These are phyloP conservation scores for Tranzscheliella williamsii DNA, from an alignment of 1,284 basidiomycete genomes.

Conservation along the genomic window DNA sequence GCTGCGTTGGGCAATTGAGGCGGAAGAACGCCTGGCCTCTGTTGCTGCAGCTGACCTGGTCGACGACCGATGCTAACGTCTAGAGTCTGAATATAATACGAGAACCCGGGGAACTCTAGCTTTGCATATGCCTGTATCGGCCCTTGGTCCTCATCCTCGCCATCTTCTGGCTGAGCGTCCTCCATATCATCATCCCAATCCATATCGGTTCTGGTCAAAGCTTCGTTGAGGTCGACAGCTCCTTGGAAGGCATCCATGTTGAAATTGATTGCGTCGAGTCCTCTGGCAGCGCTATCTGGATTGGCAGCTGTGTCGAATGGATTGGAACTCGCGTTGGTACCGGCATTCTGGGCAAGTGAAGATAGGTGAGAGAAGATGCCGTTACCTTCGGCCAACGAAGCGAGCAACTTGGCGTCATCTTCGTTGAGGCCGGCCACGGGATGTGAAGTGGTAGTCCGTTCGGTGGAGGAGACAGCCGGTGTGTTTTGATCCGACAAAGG, in stretches of 20 bases:
- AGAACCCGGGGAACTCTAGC: conserved; percentile 86
- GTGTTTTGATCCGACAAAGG: too few species aligned
- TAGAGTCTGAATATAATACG: conserved; percentile 81
- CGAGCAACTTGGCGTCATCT: conserved; percentile 45
- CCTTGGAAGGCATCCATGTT: conserved; percentile 14
- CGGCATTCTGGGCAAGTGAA: background rate
- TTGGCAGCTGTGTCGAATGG: background rate
- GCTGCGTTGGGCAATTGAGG: conserved; percentile 37
- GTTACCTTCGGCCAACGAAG: conserved; percentile 36
- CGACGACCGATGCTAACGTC: conserved; percentile 72
- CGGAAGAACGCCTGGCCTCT: conserved; percentile 12
- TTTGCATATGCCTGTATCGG: conserved; percentile 86
- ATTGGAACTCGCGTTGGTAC: background rate
- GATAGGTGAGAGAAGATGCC: conserved; percentile 29
- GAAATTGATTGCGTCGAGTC: conserved; percentile 4
- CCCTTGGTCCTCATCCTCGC: conserved; percentile 37
- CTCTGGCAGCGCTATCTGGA: background rate
- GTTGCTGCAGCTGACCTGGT: conserved; percentile 52
- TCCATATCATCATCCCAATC: conserved; percentile 34
- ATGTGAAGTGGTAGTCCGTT: too few species aligned
- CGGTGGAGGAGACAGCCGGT: too few species aligned
- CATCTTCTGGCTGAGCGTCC: conserved; percentile 29
- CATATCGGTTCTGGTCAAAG: conserved; percentile 25
- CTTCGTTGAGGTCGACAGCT: conserved; percentile 39
- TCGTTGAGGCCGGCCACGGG: conserved; percentile 29